A percentile compares a stretch with the other conserved stretches of the same genome.
Conservation (phyloP, 106 monocot species). For the Ottelia alismoides region DNA sequence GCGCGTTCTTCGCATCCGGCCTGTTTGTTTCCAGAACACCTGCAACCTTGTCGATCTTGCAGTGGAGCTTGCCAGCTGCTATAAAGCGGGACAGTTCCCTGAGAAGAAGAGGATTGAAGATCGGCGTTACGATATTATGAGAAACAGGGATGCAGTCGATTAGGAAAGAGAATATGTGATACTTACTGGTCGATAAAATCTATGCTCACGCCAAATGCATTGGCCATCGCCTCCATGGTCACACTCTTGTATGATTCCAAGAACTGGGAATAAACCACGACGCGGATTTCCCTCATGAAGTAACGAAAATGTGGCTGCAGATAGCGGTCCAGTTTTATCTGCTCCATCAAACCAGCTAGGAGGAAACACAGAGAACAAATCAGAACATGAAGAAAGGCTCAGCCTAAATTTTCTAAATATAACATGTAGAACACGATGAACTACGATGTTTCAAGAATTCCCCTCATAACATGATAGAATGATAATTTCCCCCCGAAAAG, state of each 20-base stretch:
- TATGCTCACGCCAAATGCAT: conserved; percentile 90
- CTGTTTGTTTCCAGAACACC: conserved; percentile 94
- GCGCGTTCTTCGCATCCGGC: conserved; percentile 93
- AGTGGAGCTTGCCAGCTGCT: conserved; percentile 93
- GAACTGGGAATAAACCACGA: conserved; percentile 94
- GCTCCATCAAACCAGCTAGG: conserved; percentile 80
- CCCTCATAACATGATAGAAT: too few species aligned
- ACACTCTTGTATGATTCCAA: conserved; percentile 98
- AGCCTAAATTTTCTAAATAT: too few species aligned
- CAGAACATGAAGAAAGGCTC: not conserved
- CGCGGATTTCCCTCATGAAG: conserved; percentile 92
- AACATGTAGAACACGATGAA: too few species aligned
- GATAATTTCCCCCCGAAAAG: too few species aligned
- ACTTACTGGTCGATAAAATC: conserved; percentile 98
- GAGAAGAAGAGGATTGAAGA: not conserved
- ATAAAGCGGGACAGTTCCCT: conserved; percentile 96
- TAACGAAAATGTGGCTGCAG: conserved; percentile 95
- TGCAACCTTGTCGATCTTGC: conserved; percentile 97
- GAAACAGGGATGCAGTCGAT: too few species aligned
- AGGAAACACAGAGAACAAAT: not conserved
- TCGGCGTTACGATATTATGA: not conserved
- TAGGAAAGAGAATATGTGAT: conserved; percentile 1
- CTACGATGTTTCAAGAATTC: too few species aligned
- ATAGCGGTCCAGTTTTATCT: conserved; percentile 94
- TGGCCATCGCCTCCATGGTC: conserved; percentile 98